Base-by-base conservation (phyloP, 352 stramenopile genomes). In the Phytophthora meadii region DNA sequence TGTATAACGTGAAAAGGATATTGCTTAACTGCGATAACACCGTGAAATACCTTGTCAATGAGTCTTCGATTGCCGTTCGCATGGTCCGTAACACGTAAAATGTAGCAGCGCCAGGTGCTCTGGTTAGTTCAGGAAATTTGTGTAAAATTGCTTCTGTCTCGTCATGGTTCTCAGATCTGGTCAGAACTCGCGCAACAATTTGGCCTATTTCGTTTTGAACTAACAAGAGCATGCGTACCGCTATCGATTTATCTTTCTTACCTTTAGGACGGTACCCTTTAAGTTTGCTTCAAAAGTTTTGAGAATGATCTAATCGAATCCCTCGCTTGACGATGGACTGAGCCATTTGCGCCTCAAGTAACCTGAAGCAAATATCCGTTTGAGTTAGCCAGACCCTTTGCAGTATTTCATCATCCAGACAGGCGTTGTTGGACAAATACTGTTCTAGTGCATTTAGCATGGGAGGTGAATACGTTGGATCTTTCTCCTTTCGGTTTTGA, bases 141-240 rank as follows among this genome's bases (percentile, higher is more conserved):
- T 51, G 25, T 25, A 62, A 34, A 24, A 68, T n/a, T 1, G 19
- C 37, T 49, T 47, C 51, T 25, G 61, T 58, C 11, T 68, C 61
- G 2, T 4, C 50, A 30, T 54, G 51, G 8, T 69, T 69, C 47
- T 69, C 61, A 17, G 36, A 58, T 1, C 27, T 14, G 14, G 27
- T 52, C 14, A 52, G 15, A 25, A 2, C 5, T 15, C 22, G 4
- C 4, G 6, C 25, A 27, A 42, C 28, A 37, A 17, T 52, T 54
- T 63, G 41, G 22, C 50, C 50, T 51, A 67, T 22, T 17, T 66
- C 39, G 49, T 68, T 61, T 54, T 68, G 50, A 15, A 62, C 44
- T 4, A 68, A 41, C 10, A 61, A 25, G 17, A 68, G 25, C 48
- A 65, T 54, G 1, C 48, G 48, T 22, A 59, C 46, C 19, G n/a